Evolutionary conservation across 208 protist genomes (phyloP).

Genomic region (Trypanosomatidae sp.): DNA sequence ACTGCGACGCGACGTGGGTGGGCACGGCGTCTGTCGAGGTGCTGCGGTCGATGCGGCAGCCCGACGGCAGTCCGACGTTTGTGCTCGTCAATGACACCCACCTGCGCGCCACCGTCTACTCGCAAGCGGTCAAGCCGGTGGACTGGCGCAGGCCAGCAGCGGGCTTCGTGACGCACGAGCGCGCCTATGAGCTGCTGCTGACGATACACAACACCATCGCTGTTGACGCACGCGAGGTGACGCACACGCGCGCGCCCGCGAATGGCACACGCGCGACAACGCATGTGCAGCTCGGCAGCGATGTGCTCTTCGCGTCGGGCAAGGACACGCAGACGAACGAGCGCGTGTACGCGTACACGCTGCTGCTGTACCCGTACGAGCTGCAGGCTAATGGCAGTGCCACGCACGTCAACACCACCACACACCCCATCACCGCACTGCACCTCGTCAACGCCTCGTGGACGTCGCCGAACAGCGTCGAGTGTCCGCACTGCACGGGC

Average conservation of each 20-base stretch:
- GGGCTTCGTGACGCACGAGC: conserved; percentile 25
- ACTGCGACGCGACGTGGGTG: conserved; percentile 79
- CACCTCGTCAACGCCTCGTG: conserved; percentile 39
- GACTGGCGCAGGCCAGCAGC: conserved; percentile 24
- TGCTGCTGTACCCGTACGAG: conserved; percentile 53
- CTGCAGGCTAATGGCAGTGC: conserved; percentile 11
- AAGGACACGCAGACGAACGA: conserved; percentile 26
- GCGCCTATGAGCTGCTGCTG: conserved; percentile 26
- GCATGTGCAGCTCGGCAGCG: conserved; percentile 12
- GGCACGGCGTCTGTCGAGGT: conserved; percentile 48
- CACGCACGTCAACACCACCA: conserved; percentile 14
- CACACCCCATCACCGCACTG: conserved; percentile 9
- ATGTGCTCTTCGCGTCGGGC: conserved; percentile 43
- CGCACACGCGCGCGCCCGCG: not conserved
- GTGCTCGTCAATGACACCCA: conserved; percentile 20
- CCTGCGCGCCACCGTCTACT: conserved; percentile 64
- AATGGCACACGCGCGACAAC: too few relatives aligned
- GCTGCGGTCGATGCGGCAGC: conserved; percentile 47
- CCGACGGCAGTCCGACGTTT: conserved; percentile 46
- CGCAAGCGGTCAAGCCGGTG: conserved; percentile 58
- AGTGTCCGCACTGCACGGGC: conserved; percentile 68
- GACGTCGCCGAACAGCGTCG: conserved; percentile 29
- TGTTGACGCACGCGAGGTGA: conserved; percentile 13
- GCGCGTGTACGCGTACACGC: conserved; percentile 56
- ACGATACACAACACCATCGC: conserved; percentile 41